phyloP scores from a whole-genome alignment of 1,284 basidiomycete species.

The Pseudozyma sp. region DNA sequence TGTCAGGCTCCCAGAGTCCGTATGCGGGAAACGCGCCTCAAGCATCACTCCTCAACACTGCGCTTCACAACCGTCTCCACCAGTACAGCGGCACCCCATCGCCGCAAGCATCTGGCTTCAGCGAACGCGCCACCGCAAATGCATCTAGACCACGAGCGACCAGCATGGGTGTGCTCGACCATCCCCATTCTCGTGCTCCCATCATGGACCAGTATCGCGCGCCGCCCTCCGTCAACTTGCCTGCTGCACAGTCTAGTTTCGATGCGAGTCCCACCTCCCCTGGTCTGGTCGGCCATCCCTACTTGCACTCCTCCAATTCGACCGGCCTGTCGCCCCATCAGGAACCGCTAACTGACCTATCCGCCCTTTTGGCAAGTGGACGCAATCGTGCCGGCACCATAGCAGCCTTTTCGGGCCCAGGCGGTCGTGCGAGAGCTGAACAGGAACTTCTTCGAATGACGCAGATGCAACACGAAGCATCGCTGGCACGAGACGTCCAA shows the following conservation, averaged over 20 bases:
- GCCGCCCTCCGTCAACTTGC: not conserved
- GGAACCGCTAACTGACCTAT: conserved; percentile 21
- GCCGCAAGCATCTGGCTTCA: conserved; percentile 3
- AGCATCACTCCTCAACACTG: conserved; percentile 39
- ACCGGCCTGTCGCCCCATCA: not conserved
- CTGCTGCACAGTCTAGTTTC: not conserved
- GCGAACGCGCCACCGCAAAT: conserved; percentile 5
- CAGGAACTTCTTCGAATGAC: conserved; percentile 58
- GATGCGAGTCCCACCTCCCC: conserved; percentile 9
- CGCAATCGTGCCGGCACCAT: conserved; percentile 63
- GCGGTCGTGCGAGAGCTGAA: conserved; percentile 56
- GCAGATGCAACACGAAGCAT: conserved; percentile 31
- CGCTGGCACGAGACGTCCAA: conserved; percentile 1
- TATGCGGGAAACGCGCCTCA: conserved; percentile 27
- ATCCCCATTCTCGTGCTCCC: conserved; percentile 17
- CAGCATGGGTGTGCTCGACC: conserved; percentile 50
- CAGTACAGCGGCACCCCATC: conserved; percentile 24
- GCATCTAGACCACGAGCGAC: conserved; percentile 38
- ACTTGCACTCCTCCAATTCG: conserved; percentile 7
- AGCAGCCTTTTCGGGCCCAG: conserved; percentile 61
- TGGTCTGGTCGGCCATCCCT: conserved; percentile 1
- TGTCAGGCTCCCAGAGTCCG: conserved; percentile 34
- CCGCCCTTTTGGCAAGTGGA: conserved; percentile 25
- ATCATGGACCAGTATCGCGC: conserved; percentile 13
- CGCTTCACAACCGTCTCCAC: conserved; percentile 39